Evolutionary conservation across 345 rosid genomes (phyloP), one percentile per base, ranked within the genome.

Genomic region (Schrenkiella parvula): DNA sequence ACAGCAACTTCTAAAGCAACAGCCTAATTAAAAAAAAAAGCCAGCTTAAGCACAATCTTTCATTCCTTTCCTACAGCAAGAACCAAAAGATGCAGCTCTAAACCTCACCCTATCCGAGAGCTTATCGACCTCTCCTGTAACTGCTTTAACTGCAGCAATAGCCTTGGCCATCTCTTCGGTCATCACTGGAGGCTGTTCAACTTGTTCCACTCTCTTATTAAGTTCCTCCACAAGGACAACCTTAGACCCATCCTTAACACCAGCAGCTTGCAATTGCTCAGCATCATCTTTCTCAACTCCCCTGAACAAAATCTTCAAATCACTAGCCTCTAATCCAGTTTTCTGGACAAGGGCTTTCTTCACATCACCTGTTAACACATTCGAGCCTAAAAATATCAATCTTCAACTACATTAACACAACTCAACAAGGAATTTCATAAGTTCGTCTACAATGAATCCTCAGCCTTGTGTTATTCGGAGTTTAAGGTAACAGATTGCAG

Each of bases 221-320:
- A 31, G 73, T 26, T 81, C 73, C 66, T 80, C 90, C 71, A 87
- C 48, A 25, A 93, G 83, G 72, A 88, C 66, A 73, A 93, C 47
- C 82, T 87, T 90, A 0, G 92, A 85, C 19, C 76, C 80, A 70
- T 88, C 90, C 79, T 84, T 93, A 60, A 87, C 80, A 73, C 97
- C 98, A 25, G 82, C 85, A 41, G 60, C 74, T 34, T 78, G 79
- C 67, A 93, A 74, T 12, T 43, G 80, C 46, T 89, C 96, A 26
- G 70, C 64, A 42, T 89, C 96, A 18, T 87, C 92, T 57, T 74
- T 86, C 74, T 89, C 95, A 66, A 80, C 75, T 55, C 98, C 98
- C 73, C 98, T 82, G 55, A 93, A 93, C 78, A 90, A 82, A 21
- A 90, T 65, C 79, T 72, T 84, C 60, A 80, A 82, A 37, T 66